Base-by-base conservation (phyloP, 2,329 filamentous ascomycete species). In the Diplodia corticola region DNA sequence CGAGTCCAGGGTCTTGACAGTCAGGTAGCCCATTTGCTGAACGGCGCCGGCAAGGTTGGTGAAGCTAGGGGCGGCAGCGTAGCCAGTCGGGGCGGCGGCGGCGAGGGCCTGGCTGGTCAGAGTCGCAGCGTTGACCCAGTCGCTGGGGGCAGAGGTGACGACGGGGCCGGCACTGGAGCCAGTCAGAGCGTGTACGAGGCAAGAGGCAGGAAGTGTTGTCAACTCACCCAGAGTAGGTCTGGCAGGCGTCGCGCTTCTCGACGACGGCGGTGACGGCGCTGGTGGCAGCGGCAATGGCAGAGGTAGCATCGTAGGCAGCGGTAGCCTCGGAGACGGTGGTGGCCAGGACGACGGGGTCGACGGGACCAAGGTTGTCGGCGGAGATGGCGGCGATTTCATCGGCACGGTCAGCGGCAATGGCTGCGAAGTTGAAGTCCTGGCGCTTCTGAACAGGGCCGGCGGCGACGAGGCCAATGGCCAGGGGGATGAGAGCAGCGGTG, bases 21-120 rank as follows among this genome's bases (percentile, higher is more conserved):
- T 46, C 24, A 48, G 3, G 50, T 70, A 72, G 12, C 65, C 68
- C 26, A 71, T 60, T 40, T 69, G 69, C 49, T 67, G 60, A n/a
- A 64, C 40, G 51, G 68, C 64, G 28, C 66, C 51, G 50, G 46
- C 24, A 10, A 64, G 35, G 26, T 64, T 64, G 17, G 35, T 44
- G 55, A 69, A 70, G 40, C 30, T 49, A 22, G 61, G 54, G 10
- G 59, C 65, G 13, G 59, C 57, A 3, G 44, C 61, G 28, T 68
- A 69, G 40, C 66, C 67, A 15, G 67, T 12, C 12, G 68, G 68
- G 4, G 49, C 30, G 6, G 49, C 44, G n/a, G 65, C 63, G 5
- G 33, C 15, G 24, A 33, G 13, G 9, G 64, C 64, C 12, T 44
- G 50, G n/a, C 12, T 44, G 15, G 63, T 64, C 35, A 64, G 17